Percentiles rank a stretch among this genome's conserved stretches.
These are phyloP conservation scores for Cyclanthera cordifolia DNA, from an alignment of 306 rosid species.

Conservation along the genomic window DNA sequence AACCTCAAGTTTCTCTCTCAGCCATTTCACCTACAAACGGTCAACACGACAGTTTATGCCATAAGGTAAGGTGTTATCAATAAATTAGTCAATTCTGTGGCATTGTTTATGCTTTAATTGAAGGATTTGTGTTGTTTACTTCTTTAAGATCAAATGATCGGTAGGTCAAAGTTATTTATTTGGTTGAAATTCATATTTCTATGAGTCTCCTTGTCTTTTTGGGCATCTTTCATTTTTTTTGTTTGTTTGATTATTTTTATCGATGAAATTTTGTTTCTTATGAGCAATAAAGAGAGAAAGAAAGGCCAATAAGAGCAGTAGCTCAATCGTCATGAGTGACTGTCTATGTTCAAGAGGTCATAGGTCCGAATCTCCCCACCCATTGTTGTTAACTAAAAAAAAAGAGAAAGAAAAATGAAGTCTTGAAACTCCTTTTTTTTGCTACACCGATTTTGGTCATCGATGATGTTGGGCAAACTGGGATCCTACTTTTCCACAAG, in stretches of 20 bases:
- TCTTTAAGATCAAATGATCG: not conserved
- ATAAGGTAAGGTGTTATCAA: slow-evolving; percentile 26
- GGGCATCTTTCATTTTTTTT: not conserved
- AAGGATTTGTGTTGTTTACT: not conserved
- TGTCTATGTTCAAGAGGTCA: too few species aligned
- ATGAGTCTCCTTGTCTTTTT: not conserved
- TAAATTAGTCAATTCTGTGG: not conserved
- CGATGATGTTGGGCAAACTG: not conserved
- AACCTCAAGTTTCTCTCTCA: slow-evolving; percentile 35
- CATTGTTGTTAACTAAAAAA: too few species aligned
- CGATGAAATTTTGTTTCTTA: not conserved
- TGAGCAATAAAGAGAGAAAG: not conserved
- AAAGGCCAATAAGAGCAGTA: too few species aligned
- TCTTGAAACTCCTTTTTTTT: not conserved
- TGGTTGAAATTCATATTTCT: not conserved
- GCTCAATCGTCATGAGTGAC: too few species aligned
- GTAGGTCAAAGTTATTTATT: not conserved
- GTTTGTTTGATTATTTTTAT: not conserved
- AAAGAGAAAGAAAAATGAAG: not conserved
- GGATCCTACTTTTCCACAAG: not conserved
- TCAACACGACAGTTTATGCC: slow-evolving; percentile 44
- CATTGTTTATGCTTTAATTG: not conserved
- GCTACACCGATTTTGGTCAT: not conserved
- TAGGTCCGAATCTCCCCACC: too few species aligned
- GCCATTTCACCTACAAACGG: slow-evolving; percentile 53